phyloP scores from a whole-genome alignment of 495 filamentous ascomycete species.

The Hypoxylon crocopeplum region DNA sequence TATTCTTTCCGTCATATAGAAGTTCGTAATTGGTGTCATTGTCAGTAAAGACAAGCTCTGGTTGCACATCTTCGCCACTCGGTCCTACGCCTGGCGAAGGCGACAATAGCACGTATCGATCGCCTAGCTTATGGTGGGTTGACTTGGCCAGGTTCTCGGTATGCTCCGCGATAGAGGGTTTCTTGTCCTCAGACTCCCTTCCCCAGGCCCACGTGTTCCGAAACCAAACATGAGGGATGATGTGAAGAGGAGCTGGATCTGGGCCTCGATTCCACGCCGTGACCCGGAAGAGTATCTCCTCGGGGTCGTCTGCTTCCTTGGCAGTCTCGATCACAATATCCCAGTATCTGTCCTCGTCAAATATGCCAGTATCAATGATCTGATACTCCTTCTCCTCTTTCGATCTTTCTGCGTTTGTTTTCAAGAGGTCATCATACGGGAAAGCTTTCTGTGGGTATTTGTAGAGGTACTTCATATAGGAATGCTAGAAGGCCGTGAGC shows the following conservation, averaged over 20 bases:
- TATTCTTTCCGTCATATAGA: constrained; percentile 79
- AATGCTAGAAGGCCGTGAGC: constrained; percentile 66
- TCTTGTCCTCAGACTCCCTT: constrained; percentile 70
- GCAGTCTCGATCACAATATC: constrained; percentile 97
- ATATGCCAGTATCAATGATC: constrained; percentile 87
- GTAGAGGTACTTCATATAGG: constrained; percentile 99
- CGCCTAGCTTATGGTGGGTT: constrained; percentile 77
- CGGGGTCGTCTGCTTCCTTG: constrained; percentile 86
- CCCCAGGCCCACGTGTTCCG: constrained; percentile 97
- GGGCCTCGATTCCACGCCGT: constrained; percentile 96
- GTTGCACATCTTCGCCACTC: constrained; percentile 81
- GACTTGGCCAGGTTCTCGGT: constrained; percentile 71
- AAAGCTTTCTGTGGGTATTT: constrained; percentile 94
- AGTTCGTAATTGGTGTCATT: constrained; percentile 88
- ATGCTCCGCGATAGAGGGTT: constrained; percentile 73
- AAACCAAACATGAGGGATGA: constrained; percentile 95
- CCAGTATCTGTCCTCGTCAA: constrained; percentile 93
- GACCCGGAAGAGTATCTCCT: constrained; percentile 91
- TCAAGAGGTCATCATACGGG: constrained; percentile 84
- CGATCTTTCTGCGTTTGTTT: constrained; percentile 79
- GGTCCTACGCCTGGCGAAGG: constrained; percentile 84
- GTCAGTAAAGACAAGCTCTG: constrained; percentile 87
- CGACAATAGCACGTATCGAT: constrained; percentile 83
- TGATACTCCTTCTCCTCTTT: constrained; percentile 87
- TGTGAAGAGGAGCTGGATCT: constrained; percentile 87